phyloP scores from a whole-genome alignment of 257 asterid species.

The Eucommia ulmoides region DNA sequence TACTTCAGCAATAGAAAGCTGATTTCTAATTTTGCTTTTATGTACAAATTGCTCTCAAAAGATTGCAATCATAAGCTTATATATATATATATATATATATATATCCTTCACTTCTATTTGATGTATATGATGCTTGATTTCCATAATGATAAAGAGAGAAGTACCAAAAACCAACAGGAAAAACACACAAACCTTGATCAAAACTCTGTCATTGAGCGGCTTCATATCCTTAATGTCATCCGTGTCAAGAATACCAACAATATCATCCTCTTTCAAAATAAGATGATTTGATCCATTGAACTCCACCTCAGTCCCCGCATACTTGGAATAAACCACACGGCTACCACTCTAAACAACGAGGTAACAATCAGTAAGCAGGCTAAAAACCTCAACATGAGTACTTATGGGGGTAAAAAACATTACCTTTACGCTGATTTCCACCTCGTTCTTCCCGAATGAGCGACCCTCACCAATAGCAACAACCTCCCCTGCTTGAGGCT shows the following conservation, averaged over 20 bases:
- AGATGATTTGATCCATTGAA: slow-evolving; percentile 72
- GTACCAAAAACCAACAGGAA: neutral
- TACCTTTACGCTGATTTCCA: slow-evolving; percentile 71
- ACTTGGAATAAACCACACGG: slow-evolving; percentile 78
- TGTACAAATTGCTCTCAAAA: too few relatives aligned
- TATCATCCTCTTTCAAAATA: slow-evolving; percentile 88
- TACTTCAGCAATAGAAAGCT: too few relatives aligned
- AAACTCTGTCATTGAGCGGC: slow-evolving; percentile 83
- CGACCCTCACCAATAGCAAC: slow-evolving; percentile 97
- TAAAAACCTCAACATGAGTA: neutral
- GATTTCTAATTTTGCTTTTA: too few relatives aligned
- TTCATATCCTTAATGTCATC: slow-evolving; percentile 81
- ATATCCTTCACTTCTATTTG: too few relatives aligned
- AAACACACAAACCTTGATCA: slow-evolving; percentile 47
- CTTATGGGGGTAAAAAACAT: neutral
- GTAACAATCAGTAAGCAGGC: slow-evolving; percentile 6
- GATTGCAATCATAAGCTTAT: too few relatives aligned
- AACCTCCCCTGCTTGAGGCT: too few relatives aligned
- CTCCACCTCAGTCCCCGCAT: slow-evolving; percentile 95
- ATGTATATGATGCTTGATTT: too few relatives aligned
- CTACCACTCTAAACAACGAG: slow-evolving; percentile 57
- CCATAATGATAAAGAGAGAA: too few relatives aligned
- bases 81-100: too few relatives aligned
- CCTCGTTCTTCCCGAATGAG: slow-evolving; percentile 57
- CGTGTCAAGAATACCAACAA: slow-evolving; percentile 75